Base-by-base conservation (phyloP, 225 moss, liverwort and hornwort genomes). In the Polytrichum formosum region DNA sequence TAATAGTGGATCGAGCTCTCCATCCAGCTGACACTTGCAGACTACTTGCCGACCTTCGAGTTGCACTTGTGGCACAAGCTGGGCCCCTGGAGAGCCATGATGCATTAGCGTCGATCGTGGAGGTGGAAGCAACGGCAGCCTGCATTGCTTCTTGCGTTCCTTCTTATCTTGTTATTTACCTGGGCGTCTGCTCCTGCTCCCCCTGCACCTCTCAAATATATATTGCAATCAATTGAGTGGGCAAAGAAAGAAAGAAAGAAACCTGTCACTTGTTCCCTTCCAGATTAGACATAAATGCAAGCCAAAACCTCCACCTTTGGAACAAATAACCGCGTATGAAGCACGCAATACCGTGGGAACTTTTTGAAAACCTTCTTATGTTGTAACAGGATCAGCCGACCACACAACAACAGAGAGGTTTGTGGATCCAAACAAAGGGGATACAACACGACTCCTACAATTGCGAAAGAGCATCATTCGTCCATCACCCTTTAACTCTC, bases 121-220 rank as follows among this genome's bases (percentile, higher is more conserved):
- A 72, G 62, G 65, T 58, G 59, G 71, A 74, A 54, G 73, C 76
- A 71, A 78, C 80, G 20, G 80, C 80, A 68, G 76, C 72, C 78
- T 83, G 87, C 87, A 87, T 87, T 63, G 76, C 78, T 76, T 67
- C 76, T 67, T 54, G 67, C 55, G 31, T 55, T 66, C 18, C 65
- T 62, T 65, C 19, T 70, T 58, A 56, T 35, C 64, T 22, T 66
- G 53, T 31, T 29, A 31, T 7, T 37, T 37, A 9, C 37, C 37
- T 37, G 13, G 46, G 16, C 13, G 61, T 22, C 7, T 46, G 67
- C 5, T 70, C 33, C 80, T 78, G 75, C 60, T 61, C n/a, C 22
- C 21, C 25, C 59, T 60, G 59, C 59, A 22, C 13, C 46, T 46
- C 16, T 46, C 46, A 46, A 46, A 10, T 4, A 46, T 46, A 46